These are phyloP conservation scores for Kurtzmaniella quercitrusa DNA, from an alignment of 1,139 yeast genomes.

Conservation along the genomic window DNA sequence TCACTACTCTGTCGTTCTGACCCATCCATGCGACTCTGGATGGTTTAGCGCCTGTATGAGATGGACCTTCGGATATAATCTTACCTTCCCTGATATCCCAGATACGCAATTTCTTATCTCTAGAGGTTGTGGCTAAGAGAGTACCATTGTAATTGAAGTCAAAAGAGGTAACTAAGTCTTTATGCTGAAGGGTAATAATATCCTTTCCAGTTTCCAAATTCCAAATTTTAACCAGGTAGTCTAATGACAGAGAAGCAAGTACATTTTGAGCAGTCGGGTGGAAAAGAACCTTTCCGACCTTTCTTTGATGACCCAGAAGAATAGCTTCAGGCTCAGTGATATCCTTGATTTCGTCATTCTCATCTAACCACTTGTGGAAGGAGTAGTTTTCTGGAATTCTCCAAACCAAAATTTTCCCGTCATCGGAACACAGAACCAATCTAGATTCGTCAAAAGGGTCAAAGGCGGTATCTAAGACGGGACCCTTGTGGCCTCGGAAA, in stretches of 20 bases:
- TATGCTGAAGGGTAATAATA: constrained; percentile 72
- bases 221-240: constrained; percentile 90
- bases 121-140: constrained; percentile 81
- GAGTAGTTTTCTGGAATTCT: constrained; percentile 78
- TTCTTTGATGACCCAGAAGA: constrained; percentile 82
- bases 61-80: constrained; percentile 76
- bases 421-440: constrained; percentile 86
- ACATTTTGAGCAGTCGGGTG: constrained; percentile 88
- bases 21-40: constrained; percentile 90
- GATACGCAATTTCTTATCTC: constrained; percentile 84
- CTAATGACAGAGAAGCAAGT: constrained; percentile 85
- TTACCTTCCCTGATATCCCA: constrained; percentile 85
- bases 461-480: constrained; percentile 91
- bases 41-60: constrained; percentile 91
- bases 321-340: constrained; percentile 62
- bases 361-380: constrained; percentile 56
- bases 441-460: constrained; percentile 80
- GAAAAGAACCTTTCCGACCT: constrained; percentile 89
- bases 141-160: constrained; percentile 88
- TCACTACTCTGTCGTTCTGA: constrained; percentile 73
- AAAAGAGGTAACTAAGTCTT: constrained; percentile 86
- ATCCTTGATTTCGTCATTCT: constrained; percentile 63
- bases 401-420: constrained; percentile 86
- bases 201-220: constrained; percentile 73
- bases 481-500: constrained; percentile 93